Evolutionary conservation across 192 early-diverging fungal genomes (phyloP), one percentile per base, ranked within the genome.

Genomic region (Coemansia sp.): DNA sequence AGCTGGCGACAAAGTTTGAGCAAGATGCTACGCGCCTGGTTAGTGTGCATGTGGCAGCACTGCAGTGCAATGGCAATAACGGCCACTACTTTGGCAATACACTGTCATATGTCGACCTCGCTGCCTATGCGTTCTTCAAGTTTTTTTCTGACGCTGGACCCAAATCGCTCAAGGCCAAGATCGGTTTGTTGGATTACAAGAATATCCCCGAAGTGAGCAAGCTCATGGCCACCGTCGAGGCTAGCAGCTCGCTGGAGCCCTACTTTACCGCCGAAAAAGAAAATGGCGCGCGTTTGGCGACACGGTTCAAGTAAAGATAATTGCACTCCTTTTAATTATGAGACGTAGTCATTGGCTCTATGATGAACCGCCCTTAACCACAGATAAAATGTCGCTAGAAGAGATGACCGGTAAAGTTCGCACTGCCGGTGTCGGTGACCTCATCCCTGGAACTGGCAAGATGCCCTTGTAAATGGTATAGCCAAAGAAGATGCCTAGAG

Each of bases 31-130:
- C 26, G 3, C 11, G 23, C 16, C 51, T 55, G 28, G 51, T 55
- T 16, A 33, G 51, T 16, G 6, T n/a, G 26, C 51, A 55, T 28
- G 51, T 55, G 26, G 23, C 51, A 14, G 57, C 64, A 14, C 70
- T 86, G 39, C 34, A 26, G 21, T 57, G 71, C 39, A 87, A 88
- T 62, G 87, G 87, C 42, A 66, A 60, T 48, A 88, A 73, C 42
- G 86, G 86, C 6, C 76, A 79, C 59, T 76, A 75, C 35, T 58
- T 83, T 46, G 83, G 86, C 36, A 58, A 75, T 53, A 59, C 63
- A 39, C 33, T 77, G 0, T 73, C 83, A 0, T 69, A 83, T 21
- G 73, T 72, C 11, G 86, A 88, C 50, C 18, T 82, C n/a, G 66
- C 42, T 23, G 28, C 61, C 3, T 77, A 73, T 16, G 42, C 48